A percentile compares a stretch with the other conserved stretches of the same genome.
These are phyloP conservation scores for Fragaria iinumae DNA, from an alignment of 306 rosid species.

Conservation along the genomic window DNA sequence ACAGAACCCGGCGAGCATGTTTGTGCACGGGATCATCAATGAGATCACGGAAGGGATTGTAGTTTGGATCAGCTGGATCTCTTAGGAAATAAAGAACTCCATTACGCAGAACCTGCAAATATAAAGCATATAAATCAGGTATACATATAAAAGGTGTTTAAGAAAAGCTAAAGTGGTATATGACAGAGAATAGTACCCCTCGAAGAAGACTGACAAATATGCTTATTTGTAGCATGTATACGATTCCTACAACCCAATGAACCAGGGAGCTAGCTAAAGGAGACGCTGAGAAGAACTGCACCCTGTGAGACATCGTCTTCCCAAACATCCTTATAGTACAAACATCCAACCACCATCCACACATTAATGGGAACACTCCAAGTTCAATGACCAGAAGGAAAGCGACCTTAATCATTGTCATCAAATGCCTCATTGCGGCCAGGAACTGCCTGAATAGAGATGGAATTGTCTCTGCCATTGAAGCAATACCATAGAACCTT, in stretches of 20 bases:
- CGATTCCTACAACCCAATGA: conserved; percentile 99
- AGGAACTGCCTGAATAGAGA: conserved; percentile 95
- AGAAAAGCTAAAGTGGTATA: conserved; percentile 6
- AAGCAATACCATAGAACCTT: conserved; percentile 87
- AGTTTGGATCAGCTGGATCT: conserved; percentile 99
- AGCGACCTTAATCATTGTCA: conserved; percentile 99
- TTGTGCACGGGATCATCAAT: conserved; percentile 99
- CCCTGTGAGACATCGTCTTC: conserved; percentile 93
- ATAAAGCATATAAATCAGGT: conserved; percentile 16
- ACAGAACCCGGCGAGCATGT: conserved; percentile 95
- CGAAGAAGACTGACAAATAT: conserved; percentile 98
- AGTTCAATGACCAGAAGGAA: conserved; percentile 96
- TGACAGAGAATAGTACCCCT: conserved; percentile 65
- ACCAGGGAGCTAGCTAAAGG: conserved; percentile 95
- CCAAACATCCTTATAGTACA: conserved; percentile 98
- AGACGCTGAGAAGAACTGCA: conserved; percentile 89
- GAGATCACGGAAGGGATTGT: conserved; percentile 96
- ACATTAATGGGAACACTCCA: conserved; percentile 98
- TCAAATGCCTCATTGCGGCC: conserved; percentile 98
- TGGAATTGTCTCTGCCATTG: conserved; percentile 87
- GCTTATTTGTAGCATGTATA: conserved; percentile 97
- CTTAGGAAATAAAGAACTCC: conserved; percentile 96
- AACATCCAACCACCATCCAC: conserved; percentile 99
- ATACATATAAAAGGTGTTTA: conserved; percentile 1
- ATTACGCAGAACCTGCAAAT: conserved; percentile 85